Evolutionary conservation across 257 asterid species (phyloP).

Genomic region (Rauvolfia tetraphylla): DNA sequence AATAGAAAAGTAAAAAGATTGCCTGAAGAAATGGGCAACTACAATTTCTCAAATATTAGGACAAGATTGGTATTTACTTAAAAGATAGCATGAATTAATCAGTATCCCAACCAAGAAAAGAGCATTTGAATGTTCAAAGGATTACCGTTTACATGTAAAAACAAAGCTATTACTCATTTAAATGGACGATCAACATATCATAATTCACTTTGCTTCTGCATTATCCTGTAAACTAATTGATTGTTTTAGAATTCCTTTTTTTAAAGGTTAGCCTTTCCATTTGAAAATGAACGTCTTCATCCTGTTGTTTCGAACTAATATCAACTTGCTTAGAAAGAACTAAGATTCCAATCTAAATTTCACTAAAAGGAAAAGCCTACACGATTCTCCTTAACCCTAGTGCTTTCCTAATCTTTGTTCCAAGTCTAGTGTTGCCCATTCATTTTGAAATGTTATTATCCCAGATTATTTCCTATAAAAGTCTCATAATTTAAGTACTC

Average conservation of each 20-base stretch:
- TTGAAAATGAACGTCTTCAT: background rate
- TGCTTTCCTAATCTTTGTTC: background rate
- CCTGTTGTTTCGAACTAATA: background rate
- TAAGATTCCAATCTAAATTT: background rate
- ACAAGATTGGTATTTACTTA: background rate
- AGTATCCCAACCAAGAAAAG: background rate
- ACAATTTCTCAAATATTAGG: background rate
- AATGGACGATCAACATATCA: background rate
- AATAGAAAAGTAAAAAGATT: background rate
- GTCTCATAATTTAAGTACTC: background rate
- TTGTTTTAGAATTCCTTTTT: background rate
- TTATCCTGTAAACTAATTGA: background rate
- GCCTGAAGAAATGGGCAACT: background rate
- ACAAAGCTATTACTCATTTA: background rate
- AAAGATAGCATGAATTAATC: background rate
- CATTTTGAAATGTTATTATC: background rate
- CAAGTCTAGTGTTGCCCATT: background rate
- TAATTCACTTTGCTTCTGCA: background rate
- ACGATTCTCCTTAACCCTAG: background rate
- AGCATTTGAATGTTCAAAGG: background rate
- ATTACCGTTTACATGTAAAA: background rate
- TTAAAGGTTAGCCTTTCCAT: background rate
- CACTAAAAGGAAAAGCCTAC: background rate
- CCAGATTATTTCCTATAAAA: background rate
- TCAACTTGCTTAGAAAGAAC: background rate